These are phyloP conservation scores for Cornus controversa DNA, from an alignment of 148 eudicot genomes.

Conservation along the genomic window DNA sequence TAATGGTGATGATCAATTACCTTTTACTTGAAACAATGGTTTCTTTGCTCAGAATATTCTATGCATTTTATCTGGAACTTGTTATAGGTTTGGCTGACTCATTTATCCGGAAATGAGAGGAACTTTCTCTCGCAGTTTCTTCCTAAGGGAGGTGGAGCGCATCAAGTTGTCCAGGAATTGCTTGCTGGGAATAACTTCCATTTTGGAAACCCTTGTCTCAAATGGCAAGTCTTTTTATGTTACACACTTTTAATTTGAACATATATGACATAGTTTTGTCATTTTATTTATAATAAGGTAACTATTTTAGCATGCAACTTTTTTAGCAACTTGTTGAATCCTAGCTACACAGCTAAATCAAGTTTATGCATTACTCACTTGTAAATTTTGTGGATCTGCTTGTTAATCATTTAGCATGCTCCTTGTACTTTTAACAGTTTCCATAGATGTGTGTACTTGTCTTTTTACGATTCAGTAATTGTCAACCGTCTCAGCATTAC, in stretches of 20 bases:
- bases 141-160: conserved; percentile 53
- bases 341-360: not conserved
- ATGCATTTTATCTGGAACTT: conserved; percentile 6
- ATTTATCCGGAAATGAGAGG: conserved; percentile 65
- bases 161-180: conserved; percentile 55
- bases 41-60: not conserved
- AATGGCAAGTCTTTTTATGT: conserved; percentile 53
- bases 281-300: not conserved
- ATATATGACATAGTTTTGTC: not conserved
- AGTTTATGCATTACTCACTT: not conserved
- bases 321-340: too few species aligned
- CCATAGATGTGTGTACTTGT: not conserved
- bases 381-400: not conserved
- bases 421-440: not conserved
- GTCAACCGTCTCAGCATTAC: too few species aligned
- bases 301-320: not conserved
- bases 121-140: conserved; percentile 64
- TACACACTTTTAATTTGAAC: not conserved
- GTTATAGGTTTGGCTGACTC: conserved; percentile 76
- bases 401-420: not conserved
- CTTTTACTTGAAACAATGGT: not conserved
- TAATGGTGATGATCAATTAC: conserved; percentile 3
- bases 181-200: conserved; percentile 64
- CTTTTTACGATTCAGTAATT: not conserved
- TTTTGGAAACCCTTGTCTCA: conserved; percentile 71